phyloP scores from a whole-genome alignment of 2,329 filamentous ascomycete species.

The Penicillium sp. region DNA sequence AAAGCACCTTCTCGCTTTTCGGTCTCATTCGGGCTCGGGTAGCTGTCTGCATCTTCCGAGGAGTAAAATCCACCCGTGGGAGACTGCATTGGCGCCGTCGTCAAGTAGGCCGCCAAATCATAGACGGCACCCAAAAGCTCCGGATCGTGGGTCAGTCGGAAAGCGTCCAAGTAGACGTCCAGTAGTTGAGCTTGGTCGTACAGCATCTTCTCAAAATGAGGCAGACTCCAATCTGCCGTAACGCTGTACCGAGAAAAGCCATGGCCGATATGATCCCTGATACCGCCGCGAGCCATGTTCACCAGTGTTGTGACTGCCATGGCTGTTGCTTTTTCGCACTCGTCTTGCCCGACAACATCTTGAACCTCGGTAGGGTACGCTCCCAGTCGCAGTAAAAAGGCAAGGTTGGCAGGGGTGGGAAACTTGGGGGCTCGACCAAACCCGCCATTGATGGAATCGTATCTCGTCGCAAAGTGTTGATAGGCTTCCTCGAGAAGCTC shows the following conservation, averaged over 20 bases:
- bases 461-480: conserved; percentile 71
- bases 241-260: conserved; percentile 83
- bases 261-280: conserved; percentile 69
- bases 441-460: conserved; percentile 70
- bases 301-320: conserved; percentile 79
- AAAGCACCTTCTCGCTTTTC: conserved; percentile 88
- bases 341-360: conserved; percentile 80
- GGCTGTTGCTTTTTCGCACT: conserved; percentile 64
- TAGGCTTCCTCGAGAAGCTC: conserved; percentile 90
- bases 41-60: conserved; percentile 85
- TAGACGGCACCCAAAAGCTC: conserved; percentile 73
- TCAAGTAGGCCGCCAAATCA: conserved; percentile 83
- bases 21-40: conserved; percentile 63
- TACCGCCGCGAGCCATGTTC: conserved; percentile 66
- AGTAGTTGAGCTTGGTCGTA: conserved; percentile 87
- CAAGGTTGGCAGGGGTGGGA: conserved; percentile 76
- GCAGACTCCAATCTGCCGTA: conserved; percentile 85
- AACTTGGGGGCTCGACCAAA: conserved; percentile 83
- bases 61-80: conserved; percentile 72
- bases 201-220: conserved; percentile 96
- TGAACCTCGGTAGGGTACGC: conserved; percentile 66
- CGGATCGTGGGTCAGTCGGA: conserved; percentile 59
- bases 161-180: conserved; percentile 78
- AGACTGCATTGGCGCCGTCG: conserved; percentile 61
- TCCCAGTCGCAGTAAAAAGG: conserved; percentile 70